Percentiles rank a stretch among this genome's conserved stretches.
These are phyloP conservation scores for Ascodesmis nigricans DNA, from an alignment of 495 filamentous ascomycete species.

Conservation along the genomic window DNA sequence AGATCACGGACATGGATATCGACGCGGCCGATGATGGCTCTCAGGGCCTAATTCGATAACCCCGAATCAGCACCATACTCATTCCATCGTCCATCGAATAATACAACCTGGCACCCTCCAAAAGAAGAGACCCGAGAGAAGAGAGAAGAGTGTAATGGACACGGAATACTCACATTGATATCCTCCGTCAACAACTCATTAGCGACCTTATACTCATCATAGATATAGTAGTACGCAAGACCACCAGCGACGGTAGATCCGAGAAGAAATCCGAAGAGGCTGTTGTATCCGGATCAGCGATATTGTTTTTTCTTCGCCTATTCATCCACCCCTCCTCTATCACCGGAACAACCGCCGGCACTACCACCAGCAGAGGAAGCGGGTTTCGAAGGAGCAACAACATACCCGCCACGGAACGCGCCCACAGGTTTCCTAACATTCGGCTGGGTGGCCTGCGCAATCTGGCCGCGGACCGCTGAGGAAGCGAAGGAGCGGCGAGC, in stretches of 20 bases:
- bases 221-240: slow-evolving; percentile 70
- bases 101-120: background rate
- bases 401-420: slow-evolving; percentile 81
- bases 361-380: slow-evolving; percentile 2
- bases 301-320: no score
- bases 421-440: slow-evolving; percentile 65
- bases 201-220: slow-evolving; percentile 79
- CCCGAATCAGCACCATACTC: slow-evolving; percentile 12
- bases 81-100: background rate
- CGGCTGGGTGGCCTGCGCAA: slow-evolving; percentile 22
- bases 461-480: slow-evolving; percentile 9
- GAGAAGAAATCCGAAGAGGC: slow-evolving; percentile 81
- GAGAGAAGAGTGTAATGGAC: slow-evolving; percentile 2
- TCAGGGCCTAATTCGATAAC: slow-evolving; percentile 42
- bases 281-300: slow-evolving; percentile 24
- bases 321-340: slow-evolving; percentile 4
- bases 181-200: slow-evolving; percentile 91
- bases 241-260: slow-evolving; percentile 59
- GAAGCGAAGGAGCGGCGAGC: slow-evolving; percentile 8
- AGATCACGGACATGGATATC: slow-evolving; percentile 60
- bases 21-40: slow-evolving; percentile 65
- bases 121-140: slow-evolving; percentile 9
- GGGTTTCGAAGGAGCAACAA: slow-evolving; percentile 13
- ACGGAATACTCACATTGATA: slow-evolving; percentile 64
- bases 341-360: slow-evolving; percentile 1